A percentile compares a stretch with the other conserved stretches of the same genome.
Conservation (phyloP, 208 protist species). For the Wallacemonas rigidus region DNA sequence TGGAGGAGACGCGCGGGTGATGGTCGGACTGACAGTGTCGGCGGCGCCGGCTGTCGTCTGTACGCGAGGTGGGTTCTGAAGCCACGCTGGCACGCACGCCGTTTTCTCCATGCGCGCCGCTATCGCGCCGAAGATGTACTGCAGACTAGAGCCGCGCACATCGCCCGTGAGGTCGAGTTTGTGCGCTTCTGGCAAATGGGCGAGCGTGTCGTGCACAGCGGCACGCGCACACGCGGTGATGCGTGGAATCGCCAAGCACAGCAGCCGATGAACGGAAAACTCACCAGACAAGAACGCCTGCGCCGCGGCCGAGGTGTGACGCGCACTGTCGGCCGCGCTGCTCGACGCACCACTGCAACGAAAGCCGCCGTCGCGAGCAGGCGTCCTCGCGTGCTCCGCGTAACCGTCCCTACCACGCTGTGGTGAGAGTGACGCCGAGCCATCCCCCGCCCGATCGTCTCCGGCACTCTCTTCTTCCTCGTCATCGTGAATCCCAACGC, state of each 20-base stretch:
- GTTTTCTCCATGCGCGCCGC: conserved; percentile 42
- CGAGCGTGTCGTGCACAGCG: conserved; percentile 40
- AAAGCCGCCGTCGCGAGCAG: not conserved
- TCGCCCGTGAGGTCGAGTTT: conserved; percentile 47
- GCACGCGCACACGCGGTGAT: conserved; percentile 38
- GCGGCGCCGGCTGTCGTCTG: not conserved
- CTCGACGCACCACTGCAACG: too few species aligned
- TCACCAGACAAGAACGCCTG: conserved; percentile 2
- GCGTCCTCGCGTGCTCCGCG: not conserved
- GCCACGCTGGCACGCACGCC: conserved; percentile 46
- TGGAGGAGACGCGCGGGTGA: not conserved
- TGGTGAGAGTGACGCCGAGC: not conserved
- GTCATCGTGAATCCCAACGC: conserved; percentile 45
- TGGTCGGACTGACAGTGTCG: too few species aligned
- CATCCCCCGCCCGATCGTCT: not conserved
- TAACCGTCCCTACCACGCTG: not conserved
- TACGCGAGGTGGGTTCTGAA: conserved; percentile 14
- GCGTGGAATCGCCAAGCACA: conserved; percentile 43
- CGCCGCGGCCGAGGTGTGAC: not conserved
- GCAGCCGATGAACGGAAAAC: conserved; percentile 56
- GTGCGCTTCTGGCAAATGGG: conserved; percentile 24
- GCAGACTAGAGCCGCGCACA: conserved; percentile 38
- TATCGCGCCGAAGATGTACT: conserved; percentile 39
- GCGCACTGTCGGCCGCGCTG: too few species aligned
- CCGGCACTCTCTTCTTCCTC: conserved; percentile 8